phyloP scores from a whole-genome alignment of 805 yeast species.

The Tetrapisispora nanseiensis region DNA sequence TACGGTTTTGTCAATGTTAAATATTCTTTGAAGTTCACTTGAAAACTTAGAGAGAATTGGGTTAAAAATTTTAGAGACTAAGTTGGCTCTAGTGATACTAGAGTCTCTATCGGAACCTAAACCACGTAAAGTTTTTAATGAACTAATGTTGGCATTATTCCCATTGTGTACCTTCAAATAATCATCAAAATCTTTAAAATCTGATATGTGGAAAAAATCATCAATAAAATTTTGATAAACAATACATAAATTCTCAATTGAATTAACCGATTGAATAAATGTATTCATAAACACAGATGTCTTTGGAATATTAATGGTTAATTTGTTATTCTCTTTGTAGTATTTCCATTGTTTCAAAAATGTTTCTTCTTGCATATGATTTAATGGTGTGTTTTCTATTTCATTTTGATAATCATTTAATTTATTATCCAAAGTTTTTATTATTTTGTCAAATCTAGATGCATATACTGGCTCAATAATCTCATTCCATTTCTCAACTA shows the following conservation, averaged over 20 bases:
- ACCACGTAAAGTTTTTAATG: conserved; percentile 29
- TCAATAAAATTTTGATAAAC: conserved; percentile 43
- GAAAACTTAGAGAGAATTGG: conserved; percentile 18
- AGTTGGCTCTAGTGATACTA: conserved; percentile 36
- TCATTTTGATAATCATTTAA: not conserved
- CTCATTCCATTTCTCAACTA: conserved; percentile 36
- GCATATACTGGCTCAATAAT: conserved; percentile 14
- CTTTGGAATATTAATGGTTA: conserved; percentile 5
- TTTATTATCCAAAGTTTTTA: not conserved
- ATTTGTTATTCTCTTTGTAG: conserved; percentile 8
- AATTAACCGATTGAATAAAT: conserved; percentile 10
- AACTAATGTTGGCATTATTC: conserved; percentile 12
- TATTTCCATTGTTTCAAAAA: conserved; percentile 15
- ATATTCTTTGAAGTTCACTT: conserved; percentile 14
- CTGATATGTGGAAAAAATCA: conserved; percentile 38
- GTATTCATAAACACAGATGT: conserved; percentile 5
- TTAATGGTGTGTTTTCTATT: conserved; percentile 5
- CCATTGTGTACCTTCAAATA: conserved; percentile 30
- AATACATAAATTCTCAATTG: conserved; percentile 22
- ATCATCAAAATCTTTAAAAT: conserved; percentile 34
- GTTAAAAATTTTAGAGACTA: conserved; percentile 40
- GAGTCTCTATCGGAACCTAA: conserved; percentile 38
- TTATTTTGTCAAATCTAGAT: conserved; percentile 1
- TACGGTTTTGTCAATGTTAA: conserved; percentile 30
- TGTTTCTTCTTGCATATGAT: conserved; percentile 7